phyloP scores from a whole-genome alignment of 805 yeast species.

The Metschnikowia chrysomelidarum region DNA sequence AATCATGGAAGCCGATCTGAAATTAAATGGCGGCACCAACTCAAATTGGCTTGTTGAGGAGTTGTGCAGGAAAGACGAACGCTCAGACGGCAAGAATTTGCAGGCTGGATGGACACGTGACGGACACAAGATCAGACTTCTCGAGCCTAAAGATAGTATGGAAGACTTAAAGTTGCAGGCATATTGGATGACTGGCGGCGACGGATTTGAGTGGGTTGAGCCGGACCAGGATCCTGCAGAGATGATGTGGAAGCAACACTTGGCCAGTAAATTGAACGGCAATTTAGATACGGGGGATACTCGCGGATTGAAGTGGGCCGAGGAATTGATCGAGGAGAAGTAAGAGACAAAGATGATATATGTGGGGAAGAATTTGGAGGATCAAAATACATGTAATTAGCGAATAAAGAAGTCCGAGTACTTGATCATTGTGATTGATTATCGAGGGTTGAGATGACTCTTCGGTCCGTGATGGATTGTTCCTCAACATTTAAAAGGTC shows the following conservation, averaged over 20 bases:
- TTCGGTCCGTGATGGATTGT: no score
- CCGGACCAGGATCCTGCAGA: conserved; percentile 37
- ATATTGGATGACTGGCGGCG: conserved; percentile 72
- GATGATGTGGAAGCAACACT: conserved; percentile 38
- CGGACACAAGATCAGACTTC: conserved; percentile 38
- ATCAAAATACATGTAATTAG: no score
- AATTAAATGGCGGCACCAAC: conserved; percentile 39
- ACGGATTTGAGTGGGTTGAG: conserved; percentile 24
- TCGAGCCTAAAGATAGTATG: conserved; percentile 43
- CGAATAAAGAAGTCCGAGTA: no score
- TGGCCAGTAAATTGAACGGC: conserved; percentile 22
- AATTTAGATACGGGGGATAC: conserved; percentile 15
- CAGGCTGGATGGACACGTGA: conserved; percentile 36
- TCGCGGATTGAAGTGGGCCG: conserved; percentile 39
- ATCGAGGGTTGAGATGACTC: no score
- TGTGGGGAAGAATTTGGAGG: no score
- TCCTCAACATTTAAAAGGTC: no score
- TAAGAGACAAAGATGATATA: not conserved
- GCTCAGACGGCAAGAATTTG: conserved; percentile 26
- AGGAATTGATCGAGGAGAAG: conserved; percentile 29
- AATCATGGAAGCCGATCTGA: conserved; percentile 64
- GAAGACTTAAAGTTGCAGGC: conserved; percentile 71
- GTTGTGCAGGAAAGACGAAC: conserved; percentile 33
- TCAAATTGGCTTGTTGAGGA: conserved; percentile 35
- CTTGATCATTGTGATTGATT: no score